Evolutionary conservation across 257 asterid genomes (phyloP).

Genomic region (Haberlea rhodopensis): DNA sequence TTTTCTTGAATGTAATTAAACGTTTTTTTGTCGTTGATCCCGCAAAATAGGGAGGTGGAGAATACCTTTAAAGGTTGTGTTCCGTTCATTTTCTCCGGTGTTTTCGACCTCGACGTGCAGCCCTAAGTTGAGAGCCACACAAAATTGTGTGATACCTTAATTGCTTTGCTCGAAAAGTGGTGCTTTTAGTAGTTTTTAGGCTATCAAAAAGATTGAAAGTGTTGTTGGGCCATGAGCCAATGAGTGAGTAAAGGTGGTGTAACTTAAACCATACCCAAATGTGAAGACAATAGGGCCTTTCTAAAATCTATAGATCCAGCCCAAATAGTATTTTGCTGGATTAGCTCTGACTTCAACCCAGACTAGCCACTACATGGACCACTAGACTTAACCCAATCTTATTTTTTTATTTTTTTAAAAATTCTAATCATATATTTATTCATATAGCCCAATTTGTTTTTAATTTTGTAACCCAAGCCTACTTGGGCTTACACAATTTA

Average conservation of each 20-base stretch:
- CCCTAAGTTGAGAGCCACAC: conserved; percentile 45
- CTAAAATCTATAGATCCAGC: conserved; percentile 77
- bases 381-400: too few relatives aligned
- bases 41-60: conserved; percentile 34
- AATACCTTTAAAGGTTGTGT: conserved; percentile 61
- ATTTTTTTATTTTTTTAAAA: too few relatives aligned
- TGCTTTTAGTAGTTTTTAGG: conserved; percentile 30
- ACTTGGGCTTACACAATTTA: too few relatives aligned
- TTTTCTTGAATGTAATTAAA: conserved; percentile 66
- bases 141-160: conserved; percentile 58
- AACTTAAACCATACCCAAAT: conserved; percentile 75
- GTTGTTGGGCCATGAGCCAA: conserved; percentile 52
- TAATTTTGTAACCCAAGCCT: too few relatives aligned
- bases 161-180: conserved; percentile 34
- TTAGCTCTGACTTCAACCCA: too few relatives aligned
- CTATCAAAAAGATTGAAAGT: conserved; percentile 38
- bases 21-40: conserved; percentile 33
- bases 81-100: conserved; percentile 65
- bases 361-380: too few relatives aligned
- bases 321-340: conserved; percentile 75
- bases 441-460: too few relatives aligned
- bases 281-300: conserved; percentile 78
- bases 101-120: conserved; percentile 65
- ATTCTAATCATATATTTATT: too few relatives aligned
- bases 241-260: conserved; percentile 50